These are phyloP conservation scores for Ormosia semicastrata DNA, from an alignment of 306 rosid species.

Conservation along the genomic window DNA sequence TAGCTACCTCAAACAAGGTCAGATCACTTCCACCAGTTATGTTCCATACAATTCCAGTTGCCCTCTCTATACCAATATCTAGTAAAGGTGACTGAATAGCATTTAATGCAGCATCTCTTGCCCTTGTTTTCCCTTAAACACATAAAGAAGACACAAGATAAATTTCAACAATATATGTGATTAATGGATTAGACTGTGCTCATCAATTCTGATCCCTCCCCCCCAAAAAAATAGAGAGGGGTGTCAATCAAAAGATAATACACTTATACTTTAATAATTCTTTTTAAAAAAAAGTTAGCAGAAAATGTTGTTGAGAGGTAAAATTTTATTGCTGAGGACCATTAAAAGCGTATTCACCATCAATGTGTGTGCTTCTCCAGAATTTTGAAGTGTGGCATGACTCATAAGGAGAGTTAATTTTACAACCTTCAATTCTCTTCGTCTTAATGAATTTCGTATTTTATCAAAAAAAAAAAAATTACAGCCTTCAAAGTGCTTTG, in stretches of 20 bases:
- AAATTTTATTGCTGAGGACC: neutral
- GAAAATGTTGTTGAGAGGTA: neutral
- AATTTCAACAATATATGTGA: neutral
- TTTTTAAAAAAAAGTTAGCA: neutral
- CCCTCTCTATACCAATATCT: constrained; percentile 98
- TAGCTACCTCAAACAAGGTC: constrained; percentile 84
- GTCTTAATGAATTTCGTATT: too few species aligned
- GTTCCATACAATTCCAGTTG: constrained; percentile 99
- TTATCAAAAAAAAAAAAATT: neutral
- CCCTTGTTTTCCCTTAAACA: constrained; percentile 90
- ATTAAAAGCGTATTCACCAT: neutral
- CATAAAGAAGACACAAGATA: constrained; percentile 26
- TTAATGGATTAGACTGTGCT: neutral
- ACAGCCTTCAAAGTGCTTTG: neutral
- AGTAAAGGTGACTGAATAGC: constrained; percentile 97
- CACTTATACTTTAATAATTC: neutral
- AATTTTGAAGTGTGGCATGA: neutral
- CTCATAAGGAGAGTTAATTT: neutral
- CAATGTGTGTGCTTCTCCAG: neutral
- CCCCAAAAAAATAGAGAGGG: neutral
- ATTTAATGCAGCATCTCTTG: constrained; percentile 98
- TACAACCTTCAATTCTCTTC: neutral
- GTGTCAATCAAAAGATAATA: constrained; percentile 1
- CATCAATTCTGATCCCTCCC: neutral
- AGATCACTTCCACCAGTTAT: constrained; percentile 97